Base-by-base conservation (phyloP, 2,329 filamentous ascomycete species). In the Colletotrichum abscissum region DNA sequence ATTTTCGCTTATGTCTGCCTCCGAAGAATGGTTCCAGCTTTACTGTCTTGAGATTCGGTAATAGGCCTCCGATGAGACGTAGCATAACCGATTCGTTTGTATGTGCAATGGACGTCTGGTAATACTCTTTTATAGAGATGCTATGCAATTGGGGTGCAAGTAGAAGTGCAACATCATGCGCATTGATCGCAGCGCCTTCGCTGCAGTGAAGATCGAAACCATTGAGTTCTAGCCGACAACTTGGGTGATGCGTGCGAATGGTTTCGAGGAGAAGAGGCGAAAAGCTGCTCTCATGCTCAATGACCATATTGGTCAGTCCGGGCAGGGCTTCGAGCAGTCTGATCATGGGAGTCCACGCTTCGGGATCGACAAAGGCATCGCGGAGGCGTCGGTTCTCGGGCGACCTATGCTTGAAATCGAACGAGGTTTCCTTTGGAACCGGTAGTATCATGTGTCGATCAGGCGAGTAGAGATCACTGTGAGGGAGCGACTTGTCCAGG, bases 111-210 rank as follows among this genome's bases (percentile, higher is more conserved):
- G 35, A 56, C 12, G 30, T 28, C 52, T 65, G 64, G 22, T 38
- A 55, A n/a, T 67, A 71, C 28, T 71, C 69, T 8, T 56, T 66
- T 24, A 71, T 42, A 19, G 33, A 42, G 49, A 62, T 56, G 19
- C 46, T 22, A 28, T 56, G 63, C 12, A 67, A 35, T 24, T 52
- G 69, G 16, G 67, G 59, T 16, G 35, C 46, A 14, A 57, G 26
- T 12, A 67, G 33, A 5, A 57, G 57, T 4, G 35, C 52, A 6
- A 64, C 24, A 9, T 69, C 67, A 35, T 64, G 28, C 19, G 33
- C 59, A 24, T 69, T n/a, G 16, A 49, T 3, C 1, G 33, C 28
- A 22, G 59, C 24, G n/a, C 28, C 49, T 22, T 67, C 14, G 26
- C 6, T 42, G 26, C 24, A 60, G 24, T 33, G 56, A 30, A 71